Evolutionary conservation across 2,329 filamentous ascomycete species (phyloP).

Genomic region (Eutypella sp.): DNA sequence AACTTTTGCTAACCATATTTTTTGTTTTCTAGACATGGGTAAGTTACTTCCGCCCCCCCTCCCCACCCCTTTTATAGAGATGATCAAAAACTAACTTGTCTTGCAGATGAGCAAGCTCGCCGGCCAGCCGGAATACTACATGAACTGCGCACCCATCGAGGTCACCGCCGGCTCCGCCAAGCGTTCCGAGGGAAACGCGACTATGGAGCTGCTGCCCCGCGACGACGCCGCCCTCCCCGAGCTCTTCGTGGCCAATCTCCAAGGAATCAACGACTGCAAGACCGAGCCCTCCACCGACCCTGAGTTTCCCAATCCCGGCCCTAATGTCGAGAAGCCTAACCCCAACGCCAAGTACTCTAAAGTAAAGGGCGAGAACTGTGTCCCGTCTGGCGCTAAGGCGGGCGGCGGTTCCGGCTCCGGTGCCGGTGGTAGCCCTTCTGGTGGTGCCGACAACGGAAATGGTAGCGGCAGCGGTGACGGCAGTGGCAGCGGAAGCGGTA

Average conservation of each 20-base stretch:
- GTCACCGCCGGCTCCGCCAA: constrained; percentile 36
- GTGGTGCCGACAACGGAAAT: background rate
- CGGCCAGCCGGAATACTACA: constrained; percentile 72
- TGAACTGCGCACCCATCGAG: constrained; percentile 66
- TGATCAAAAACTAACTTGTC: no score
- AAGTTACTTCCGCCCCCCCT: no score
- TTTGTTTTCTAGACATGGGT: no score
- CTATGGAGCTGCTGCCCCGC: constrained; percentile 24
- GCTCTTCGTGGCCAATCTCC: constrained; percentile 66
- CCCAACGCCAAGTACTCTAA: constrained; percentile 26
- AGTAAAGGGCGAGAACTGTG: constrained; percentile 19
- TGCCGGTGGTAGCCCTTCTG: background rate
- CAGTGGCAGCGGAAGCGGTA: background rate
- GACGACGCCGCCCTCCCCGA: constrained; percentile 54
- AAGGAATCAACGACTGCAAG: constrained; percentile 43
- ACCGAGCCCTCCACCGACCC: constrained; percentile 49
- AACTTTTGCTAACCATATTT: background rate
- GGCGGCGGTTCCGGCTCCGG: constrained; percentile 16
- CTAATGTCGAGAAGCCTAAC: constrained; percentile 40
- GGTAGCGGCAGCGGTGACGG: constrained; percentile 2
- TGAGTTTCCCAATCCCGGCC: constrained; percentile 58
- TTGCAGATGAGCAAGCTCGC: constrained; percentile 63
- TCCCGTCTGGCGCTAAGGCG: constrained; percentile 25
- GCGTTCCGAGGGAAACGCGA: constrained; percentile 16
- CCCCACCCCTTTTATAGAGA: no score